Percentiles rank a stretch among this genome's conserved stretches.
phyloP scores from a whole-genome alignment of 176 grass and related monocot species.

The Tillandsia leiboldiana region DNA sequence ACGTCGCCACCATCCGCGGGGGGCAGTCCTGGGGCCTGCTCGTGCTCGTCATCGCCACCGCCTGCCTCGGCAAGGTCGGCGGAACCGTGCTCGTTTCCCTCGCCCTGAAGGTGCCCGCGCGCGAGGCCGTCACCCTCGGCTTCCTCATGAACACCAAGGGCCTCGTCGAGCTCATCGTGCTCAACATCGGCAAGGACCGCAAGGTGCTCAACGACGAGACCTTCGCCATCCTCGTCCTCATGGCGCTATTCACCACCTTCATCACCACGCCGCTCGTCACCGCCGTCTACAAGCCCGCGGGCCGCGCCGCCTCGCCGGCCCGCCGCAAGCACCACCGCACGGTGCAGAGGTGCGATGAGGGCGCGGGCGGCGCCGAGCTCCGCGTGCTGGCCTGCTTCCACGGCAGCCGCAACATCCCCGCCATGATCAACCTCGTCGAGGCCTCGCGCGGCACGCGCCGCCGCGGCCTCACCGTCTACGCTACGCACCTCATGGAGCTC shows the following conservation, averaged over 20 bases:
- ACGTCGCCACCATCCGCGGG: conserved; percentile 19
- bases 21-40: conserved; percentile 23
- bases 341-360: conserved; percentile 14
- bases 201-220: conserved; percentile 40
- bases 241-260: conserved; percentile 43
- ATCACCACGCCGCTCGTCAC: conserved; percentile 32
- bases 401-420: conserved; percentile 30
- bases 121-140: conserved; percentile 26
- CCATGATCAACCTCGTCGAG: conserved; percentile 30
- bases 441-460: conserved; percentile 25
- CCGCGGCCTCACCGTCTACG: conserved; percentile 24
- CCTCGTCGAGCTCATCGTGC: conserved; percentile 37
- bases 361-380: conserved; percentile 4
- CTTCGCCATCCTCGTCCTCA: conserved; percentile 33
- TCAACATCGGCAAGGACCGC: conserved; percentile 38
- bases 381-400: conserved; percentile 30
- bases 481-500: conserved; percentile 33
- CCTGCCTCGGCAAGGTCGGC: conserved; percentile 25
- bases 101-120: conserved; percentile 15
- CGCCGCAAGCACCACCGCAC: conserved; percentile 23
- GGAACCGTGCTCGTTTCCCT: conserved; percentile 26
- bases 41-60: conserved; percentile 25
- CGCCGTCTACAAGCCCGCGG: conserved; percentile 30
- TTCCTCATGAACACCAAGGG: conserved; percentile 43
- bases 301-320: background rate